Evolutionary conservation across 306 rosid genomes (phyloP).

Genomic region (Arachis hypogaea): DNA sequence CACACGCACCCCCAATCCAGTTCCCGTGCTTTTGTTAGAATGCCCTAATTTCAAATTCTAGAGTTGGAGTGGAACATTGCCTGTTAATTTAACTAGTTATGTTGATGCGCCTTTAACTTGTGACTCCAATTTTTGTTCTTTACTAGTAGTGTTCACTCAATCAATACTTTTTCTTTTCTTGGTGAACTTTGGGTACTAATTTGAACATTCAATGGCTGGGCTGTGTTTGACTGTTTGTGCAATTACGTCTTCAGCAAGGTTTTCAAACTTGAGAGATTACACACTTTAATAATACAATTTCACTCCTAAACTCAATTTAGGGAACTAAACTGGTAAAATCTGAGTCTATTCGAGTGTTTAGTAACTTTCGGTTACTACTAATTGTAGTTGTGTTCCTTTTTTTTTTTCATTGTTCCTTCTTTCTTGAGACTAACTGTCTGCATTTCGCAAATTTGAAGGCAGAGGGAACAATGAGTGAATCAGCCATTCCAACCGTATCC

Average conservation of each 20-base stretch:
- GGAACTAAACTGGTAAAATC: too few relatives aligned
- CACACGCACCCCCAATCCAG: neutral
- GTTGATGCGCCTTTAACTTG: neutral
- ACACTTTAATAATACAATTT: too few relatives aligned
- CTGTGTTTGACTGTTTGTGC: neutral
- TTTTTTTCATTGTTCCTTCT: too few relatives aligned
- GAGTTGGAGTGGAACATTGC: neutral
- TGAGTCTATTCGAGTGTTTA: too few relatives aligned
- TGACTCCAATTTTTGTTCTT: conserved; percentile 22
- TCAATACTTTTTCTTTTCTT: neutral
- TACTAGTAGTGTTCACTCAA: neutral
- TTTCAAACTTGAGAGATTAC: too few relatives aligned
- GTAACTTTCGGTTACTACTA: too few relatives aligned
- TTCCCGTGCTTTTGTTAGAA: conserved; percentile 4
- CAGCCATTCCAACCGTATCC: conserved; percentile 62
- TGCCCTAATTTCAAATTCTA: neutral
- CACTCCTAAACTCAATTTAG: too few relatives aligned
- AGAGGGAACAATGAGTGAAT: conserved; percentile 77
- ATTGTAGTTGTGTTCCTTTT: conserved; percentile 21
- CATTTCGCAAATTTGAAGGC: conserved; percentile 59
- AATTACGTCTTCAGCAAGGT: neutral
- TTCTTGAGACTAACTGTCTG: conserved; percentile 28
- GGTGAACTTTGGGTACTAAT: conserved; percentile 15
- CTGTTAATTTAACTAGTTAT: neutral
- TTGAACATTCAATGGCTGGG: neutral